phyloP scores from a whole-genome alignment of 768 basidiomycete species.

The Phallus indusiatus region DNA sequence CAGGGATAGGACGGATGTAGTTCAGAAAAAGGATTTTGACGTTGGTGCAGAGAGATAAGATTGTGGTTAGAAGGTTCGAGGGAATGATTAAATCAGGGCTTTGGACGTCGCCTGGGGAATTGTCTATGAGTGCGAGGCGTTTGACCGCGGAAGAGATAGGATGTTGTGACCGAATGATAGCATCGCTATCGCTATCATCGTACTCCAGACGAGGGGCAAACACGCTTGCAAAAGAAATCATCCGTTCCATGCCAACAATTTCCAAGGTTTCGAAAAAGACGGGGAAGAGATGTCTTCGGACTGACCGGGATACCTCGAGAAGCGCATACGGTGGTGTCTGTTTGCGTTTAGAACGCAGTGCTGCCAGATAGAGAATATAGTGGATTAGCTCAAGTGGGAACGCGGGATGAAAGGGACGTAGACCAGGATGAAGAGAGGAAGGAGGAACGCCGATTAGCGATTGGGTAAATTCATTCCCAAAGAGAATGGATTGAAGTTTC shows the following conservation, averaged over 20 bases:
- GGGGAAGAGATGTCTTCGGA: background rate
- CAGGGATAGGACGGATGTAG: slow-evolving; percentile 5
- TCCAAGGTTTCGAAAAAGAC: slow-evolving; percentile 6
- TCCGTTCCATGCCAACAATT: background rate
- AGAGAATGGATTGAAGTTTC: background rate
- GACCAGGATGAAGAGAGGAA: background rate
- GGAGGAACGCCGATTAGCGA: background rate
- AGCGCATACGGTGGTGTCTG: background rate
- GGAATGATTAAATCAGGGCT: background rate
- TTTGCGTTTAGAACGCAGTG: background rate
- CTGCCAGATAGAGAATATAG: slow-evolving; percentile 1
- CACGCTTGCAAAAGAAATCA: background rate
- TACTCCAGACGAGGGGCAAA: background rate
- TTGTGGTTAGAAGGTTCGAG: background rate
- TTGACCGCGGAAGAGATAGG: slow-evolving; percentile 1
- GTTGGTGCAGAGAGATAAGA: background rate
- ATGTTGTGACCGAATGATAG: background rate
- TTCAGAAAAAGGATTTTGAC: background rate
- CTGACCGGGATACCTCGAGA: background rate
- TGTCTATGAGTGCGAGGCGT: background rate
- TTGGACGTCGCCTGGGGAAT: slow-evolving; percentile 1
- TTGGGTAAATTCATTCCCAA: background rate
- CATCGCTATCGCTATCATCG: background rate
- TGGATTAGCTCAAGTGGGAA: slow-evolving; percentile 3
- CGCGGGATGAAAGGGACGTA: background rate